Evolutionary conservation across 495 filamentous ascomycete species (phyloP).

Genomic region (Talaromyces nanjingensis): DNA sequence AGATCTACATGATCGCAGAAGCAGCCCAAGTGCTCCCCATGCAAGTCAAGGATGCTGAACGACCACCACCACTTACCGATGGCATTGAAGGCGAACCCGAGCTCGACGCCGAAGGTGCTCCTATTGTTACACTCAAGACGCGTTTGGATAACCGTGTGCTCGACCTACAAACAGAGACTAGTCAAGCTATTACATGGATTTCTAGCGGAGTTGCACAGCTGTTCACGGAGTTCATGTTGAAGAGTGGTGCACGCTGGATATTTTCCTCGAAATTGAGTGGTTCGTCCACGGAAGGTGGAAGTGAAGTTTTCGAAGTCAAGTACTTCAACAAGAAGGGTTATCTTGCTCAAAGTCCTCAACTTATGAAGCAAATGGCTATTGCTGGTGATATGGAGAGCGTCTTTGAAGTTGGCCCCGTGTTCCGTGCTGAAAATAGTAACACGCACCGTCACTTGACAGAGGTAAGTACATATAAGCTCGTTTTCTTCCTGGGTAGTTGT

Average conservation of each 20-base stretch:
- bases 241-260: conserved; percentile 75
- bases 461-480: conserved; percentile 26
- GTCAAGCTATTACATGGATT: conserved; percentile 79
- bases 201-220: conserved; percentile 74
- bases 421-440: conserved; percentile 94
- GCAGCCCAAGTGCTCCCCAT: conserved; percentile 61
- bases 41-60: conserved; percentile 59
- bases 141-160: conserved; percentile 85
- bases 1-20: conserved; percentile 67
- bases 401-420: conserved; percentile 85
- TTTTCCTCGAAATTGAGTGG: conserved; percentile 85
- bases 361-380: conserved; percentile 96
- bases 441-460: conserved; percentile 96
- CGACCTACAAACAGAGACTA: conserved; percentile 80
- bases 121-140: conserved; percentile 65
- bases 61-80: conserved; percentile 38
- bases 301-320: conserved; percentile 83
- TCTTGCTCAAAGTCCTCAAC: conserved; percentile 88
- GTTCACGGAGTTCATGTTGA: conserved; percentile 72
- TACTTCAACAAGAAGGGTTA: conserved; percentile 86
- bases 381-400: conserved; percentile 86
- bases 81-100: conserved; percentile 36
- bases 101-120: conserved; percentile 41
- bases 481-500: too few relatives aligned
- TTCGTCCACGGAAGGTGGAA: conserved; percentile 87